Evolutionary conservation across 2,329 filamentous ascomycete genomes (phyloP), one percentile per base, ranked within the genome.

Genomic region (Botrytis deweyae): DNA sequence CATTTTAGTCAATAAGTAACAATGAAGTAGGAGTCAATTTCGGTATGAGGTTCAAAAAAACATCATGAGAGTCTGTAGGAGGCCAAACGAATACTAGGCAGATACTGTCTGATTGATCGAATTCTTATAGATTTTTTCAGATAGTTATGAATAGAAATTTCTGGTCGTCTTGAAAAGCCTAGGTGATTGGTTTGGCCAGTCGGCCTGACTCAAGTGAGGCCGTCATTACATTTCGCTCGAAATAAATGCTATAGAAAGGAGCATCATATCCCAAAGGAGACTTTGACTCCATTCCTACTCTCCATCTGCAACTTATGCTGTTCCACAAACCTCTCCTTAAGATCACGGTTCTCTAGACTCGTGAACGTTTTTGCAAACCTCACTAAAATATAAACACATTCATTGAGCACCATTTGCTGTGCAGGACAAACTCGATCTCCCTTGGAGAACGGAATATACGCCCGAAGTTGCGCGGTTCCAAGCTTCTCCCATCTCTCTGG

Each of bases 401-500:
- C 49, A 29, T 29, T 67, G 1, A 74, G 55, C 22, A 44, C 69
- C n/a, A 59, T 62, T 29, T 72, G 63, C 44, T 72, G 70, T 1
- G 61, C 70, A 16, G 40, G 58, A 71, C 70, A 69, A 12, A 72
- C 29, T 46, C 58, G 29, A 22, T 16, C 8, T 25, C 59, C 44
- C 7, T 20, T n/a, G 5, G 40, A 29, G 14, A 73, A 73, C 1
- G 58, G 67, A 25, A 73, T 62, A 2, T 71, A 61, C 1, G 36
- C 36, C 42, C n/a, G n/a, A 2, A 22, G 7, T 36, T 61, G n/a
- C 9, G 10, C 36, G 0, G 22, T 12, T 44, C 63, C 64, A 44
- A 76, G 46, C 55, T 81, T 38, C 81, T 80, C 46, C 82, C 83
- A 84, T 29, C 83, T 72, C 74, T 84, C 83, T 0, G 83, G 83